These are phyloP conservation scores for Suillus sp. DNA, from an alignment of 768 basidiomycete genomes.

Conservation along the genomic window DNA sequence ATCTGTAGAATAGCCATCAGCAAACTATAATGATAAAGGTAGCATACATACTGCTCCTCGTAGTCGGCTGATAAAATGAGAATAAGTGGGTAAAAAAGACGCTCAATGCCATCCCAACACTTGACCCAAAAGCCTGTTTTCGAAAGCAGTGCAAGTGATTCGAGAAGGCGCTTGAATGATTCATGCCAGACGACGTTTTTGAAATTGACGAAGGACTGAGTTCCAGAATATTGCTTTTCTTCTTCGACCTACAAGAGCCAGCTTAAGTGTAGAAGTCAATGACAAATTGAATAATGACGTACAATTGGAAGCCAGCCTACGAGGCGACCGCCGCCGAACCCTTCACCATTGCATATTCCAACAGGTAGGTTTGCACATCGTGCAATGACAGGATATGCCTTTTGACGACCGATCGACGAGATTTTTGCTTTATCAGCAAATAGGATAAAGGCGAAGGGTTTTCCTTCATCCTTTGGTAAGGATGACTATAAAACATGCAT, in stretches of 20 bases:
- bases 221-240: constrained; percentile 10
- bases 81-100: constrained; percentile 34
- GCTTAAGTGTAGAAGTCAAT: background rate
- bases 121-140: constrained; percentile 16
- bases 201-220: constrained; percentile 13
- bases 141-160: background rate
- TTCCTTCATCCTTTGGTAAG: constrained; percentile 15
- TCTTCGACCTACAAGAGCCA: constrained; percentile 7
- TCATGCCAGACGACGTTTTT: constrained; percentile 16
- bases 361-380: constrained; percentile 35
- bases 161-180: constrained; percentile 13
- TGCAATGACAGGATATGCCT: constrained; percentile 41
- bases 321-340: constrained; percentile 36
- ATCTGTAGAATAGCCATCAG: constrained; percentile 23
- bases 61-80: constrained; percentile 43
- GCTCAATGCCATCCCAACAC: constrained; percentile 34
- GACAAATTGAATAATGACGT: background rate
- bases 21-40: background rate
- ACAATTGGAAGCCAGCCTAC: constrained; percentile 36
- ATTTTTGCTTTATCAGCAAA: constrained; percentile 46
- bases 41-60: constrained; percentile 43
- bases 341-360: constrained; percentile 35
- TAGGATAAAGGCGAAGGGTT: constrained; percentile 35
- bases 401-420: constrained; percentile 40
- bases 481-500: background rate